Percentiles rank a stretch among this genome's conserved stretches.
Conservation (phyloP, 495 filamentous ascomycete genomes). For the Stereocaulon alpinum region DNA sequence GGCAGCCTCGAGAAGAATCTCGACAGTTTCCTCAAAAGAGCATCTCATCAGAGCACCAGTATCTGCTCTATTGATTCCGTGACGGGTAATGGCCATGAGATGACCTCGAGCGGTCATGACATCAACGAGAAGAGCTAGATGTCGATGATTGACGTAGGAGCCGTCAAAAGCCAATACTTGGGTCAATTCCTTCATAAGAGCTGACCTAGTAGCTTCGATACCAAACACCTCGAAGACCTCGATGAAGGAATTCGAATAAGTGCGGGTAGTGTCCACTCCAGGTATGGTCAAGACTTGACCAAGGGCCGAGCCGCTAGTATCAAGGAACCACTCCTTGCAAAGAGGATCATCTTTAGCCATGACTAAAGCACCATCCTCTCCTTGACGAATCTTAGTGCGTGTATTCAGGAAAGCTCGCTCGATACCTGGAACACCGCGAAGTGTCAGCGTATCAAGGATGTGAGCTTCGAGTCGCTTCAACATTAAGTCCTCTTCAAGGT, state of each 20-base stretch:
- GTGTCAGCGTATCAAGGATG: constrained; percentile 76
- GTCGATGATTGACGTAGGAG: constrained; percentile 98
- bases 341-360: constrained; percentile 55
- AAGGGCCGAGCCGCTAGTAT: constrained; percentile 81
- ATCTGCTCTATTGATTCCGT: constrained; percentile 96
- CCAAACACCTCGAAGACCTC: constrained; percentile 90
- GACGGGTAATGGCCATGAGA: constrained; percentile 90
- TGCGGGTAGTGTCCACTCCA: constrained; percentile 81
- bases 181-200: constrained; percentile 77
- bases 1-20: constrained; percentile 92
- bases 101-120: constrained; percentile 94
- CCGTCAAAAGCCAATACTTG: constrained; percentile 92
- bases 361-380: constrained; percentile 57
- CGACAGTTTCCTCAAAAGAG: constrained; percentile 98
- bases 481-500: constrained; percentile 79
- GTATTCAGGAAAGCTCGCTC: constrained; percentile 87
- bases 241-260: constrained; percentile 89
- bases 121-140: constrained; percentile 91
- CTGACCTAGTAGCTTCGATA: constrained; percentile 84
- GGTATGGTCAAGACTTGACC: constrained; percentile 72
- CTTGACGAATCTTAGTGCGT: constrained; percentile 50
- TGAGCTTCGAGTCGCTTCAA: constrained; percentile 84
- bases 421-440: constrained; percentile 82
- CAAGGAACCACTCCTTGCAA: constrained; percentile 89
- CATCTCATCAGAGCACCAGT: constrained; percentile 98